Evolutionary conservation across 768 basidiomycete genomes (phyloP).

Genomic region (Peribolospora kevripleyi): DNA sequence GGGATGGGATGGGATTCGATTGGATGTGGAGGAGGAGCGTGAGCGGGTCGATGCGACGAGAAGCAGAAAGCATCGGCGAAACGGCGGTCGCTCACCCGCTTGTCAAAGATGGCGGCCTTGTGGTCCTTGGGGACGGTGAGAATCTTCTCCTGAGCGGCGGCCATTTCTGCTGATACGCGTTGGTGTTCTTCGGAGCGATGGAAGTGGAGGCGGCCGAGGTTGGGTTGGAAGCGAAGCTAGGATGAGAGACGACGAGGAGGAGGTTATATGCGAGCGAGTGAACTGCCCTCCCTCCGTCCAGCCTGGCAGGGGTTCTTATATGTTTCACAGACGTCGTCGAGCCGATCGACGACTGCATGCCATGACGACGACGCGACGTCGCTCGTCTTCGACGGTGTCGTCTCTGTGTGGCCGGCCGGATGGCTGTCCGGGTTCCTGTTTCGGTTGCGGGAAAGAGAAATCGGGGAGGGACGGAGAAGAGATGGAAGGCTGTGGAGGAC

Average conservation of each 20-base stretch:
- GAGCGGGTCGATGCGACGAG: not conserved
- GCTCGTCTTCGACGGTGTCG: too few species aligned
- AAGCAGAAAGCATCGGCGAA: too few species aligned
- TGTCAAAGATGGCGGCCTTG: constrained; percentile 10
- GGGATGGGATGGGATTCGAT: not conserved
- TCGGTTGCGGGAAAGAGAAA: too few species aligned
- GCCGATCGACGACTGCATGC: too few species aligned
- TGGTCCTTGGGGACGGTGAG: constrained; percentile 12
- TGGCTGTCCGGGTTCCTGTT: too few species aligned
- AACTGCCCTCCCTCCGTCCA: too few species aligned
- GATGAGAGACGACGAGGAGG: not conserved
- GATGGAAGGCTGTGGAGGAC: too few species aligned
- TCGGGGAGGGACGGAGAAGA: too few species aligned
- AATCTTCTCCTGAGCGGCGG: constrained; percentile 30
- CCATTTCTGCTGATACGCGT: constrained; percentile 42
- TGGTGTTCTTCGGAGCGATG: constrained; percentile 6
- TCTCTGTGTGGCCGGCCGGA: too few species aligned
- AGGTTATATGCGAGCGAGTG: not conserved
- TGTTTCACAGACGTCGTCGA: too few species aligned
- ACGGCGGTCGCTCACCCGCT: constrained; percentile 19
- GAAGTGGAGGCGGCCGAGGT: not conserved
- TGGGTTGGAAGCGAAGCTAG: not conserved
- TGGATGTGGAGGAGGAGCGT: not conserved
- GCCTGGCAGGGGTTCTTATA: too few species aligned
- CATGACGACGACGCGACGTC: too few species aligned